Evolutionary conservation across 2,329 filamentous ascomycete genomes (phyloP), one percentile per base, ranked within the genome.

Genomic region (Magnaporthiopsis incrustans): DNA sequence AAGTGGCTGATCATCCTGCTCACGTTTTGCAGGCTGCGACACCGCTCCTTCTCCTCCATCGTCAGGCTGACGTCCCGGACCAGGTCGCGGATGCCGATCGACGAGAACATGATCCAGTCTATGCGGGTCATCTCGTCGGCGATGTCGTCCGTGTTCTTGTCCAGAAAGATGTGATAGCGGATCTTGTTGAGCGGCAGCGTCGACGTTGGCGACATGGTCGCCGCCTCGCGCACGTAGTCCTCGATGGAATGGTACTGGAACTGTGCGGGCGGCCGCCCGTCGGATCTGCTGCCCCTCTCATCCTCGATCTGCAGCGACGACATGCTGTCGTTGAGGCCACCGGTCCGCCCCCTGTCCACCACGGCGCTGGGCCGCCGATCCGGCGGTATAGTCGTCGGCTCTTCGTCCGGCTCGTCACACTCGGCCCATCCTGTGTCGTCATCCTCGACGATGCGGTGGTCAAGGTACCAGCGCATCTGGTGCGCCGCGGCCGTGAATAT

Each of bases 61-160:
- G 88, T 86, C 60, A 97, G 79, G 71, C 89, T 95, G 68, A 97
- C 93, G 72, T 97, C 91, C 5, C 95, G 89, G 57, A 98, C 89
- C 61, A 98, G 86, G 76, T 99, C 95, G 65, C 95, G 90, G 64
- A 96, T 90, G 32, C 92, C 88, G 67, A 98, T 97, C 1, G 92
- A 93, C 63, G 91, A 96, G 75, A 97, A 98, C 89, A 98, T 95
- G 74, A 96, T 88, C 94, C 94, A 98, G 77, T 99, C 95, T 64
- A 99, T 96, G 66, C 94, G 85, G 4, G 95, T 98, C 71, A 99
- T 84, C 75, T 99, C 95, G 66, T 89, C 88, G 22, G 94, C 94
- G 68, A 98, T 89, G 61, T 92, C 86, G 66, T 96, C 91, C 63
- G 96, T 89, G 1, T 90, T 83, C 30, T 89, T 89, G 50, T 91